phyloP scores from a whole-genome alignment of 2,329 filamentous ascomycete genomes.

The Magnaporthales sp. region DNA sequence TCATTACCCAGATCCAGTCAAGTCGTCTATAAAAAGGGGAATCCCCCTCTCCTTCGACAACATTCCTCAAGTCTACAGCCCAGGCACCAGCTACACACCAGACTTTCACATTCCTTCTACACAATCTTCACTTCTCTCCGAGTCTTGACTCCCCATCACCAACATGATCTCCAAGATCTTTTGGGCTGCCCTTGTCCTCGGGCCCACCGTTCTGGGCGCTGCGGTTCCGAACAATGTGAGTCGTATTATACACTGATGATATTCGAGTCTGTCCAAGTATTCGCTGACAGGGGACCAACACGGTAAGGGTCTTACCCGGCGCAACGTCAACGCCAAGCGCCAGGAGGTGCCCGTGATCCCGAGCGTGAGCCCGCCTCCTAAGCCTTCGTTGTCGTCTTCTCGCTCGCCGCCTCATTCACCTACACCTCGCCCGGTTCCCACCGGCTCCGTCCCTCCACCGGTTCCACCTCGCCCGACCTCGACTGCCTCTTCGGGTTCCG shows the following conservation, averaged over 20 bases:
- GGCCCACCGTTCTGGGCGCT: neutral
- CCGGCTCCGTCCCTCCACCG: too few species aligned
- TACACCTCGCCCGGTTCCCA: too few species aligned
- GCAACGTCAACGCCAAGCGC: too few species aligned
- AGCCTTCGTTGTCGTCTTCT: too few species aligned
- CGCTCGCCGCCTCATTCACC: too few species aligned
- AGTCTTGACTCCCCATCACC: neutral
- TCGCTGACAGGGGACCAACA: neutral
- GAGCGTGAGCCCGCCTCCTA: too few species aligned
- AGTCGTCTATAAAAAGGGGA: neutral
- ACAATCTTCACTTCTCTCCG: neutral
- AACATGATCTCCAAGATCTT: slow-evolving; percentile 3
- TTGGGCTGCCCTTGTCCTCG: slow-evolving; percentile 2
- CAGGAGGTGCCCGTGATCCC: neutral
- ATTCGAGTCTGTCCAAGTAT: neutral
- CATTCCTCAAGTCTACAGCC: neutral
- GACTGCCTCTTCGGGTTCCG: too few species aligned
- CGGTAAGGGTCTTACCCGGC: neutral
- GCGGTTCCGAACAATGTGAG: slow-evolving; percentile 3
- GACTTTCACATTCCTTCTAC: too few species aligned
- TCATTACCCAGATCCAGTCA: neutral
- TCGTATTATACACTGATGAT: neutral
- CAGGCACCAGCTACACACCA: neutral
- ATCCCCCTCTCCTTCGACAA: neutral
- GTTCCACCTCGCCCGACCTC: too few species aligned